Evolutionary conservation across 1,284 basidiomycete species (phyloP).

Genomic region (Pterula multifida): DNA sequence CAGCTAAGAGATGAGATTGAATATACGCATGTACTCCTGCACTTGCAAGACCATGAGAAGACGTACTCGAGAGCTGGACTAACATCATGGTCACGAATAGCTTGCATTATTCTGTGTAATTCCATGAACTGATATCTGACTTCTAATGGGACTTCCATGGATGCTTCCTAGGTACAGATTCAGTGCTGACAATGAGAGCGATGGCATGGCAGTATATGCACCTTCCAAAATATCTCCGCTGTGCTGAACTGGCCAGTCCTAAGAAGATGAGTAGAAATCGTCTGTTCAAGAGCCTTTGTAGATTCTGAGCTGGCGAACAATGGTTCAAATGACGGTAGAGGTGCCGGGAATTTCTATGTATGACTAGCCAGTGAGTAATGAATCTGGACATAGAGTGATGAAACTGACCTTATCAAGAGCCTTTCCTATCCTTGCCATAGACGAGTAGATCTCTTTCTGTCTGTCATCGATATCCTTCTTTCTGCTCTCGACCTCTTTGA

Average conservation of each 20-base stretch:
- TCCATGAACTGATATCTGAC: conserved; percentile 53
- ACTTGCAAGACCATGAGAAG: conserved; percentile 1
- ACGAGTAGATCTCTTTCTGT: conserved; percentile 78
- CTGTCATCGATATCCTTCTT: conserved; percentile 82
- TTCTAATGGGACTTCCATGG: conserved; percentile 44
- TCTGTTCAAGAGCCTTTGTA: conserved; percentile 52
- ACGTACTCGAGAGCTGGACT: conserved; percentile 63
- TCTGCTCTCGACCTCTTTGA: conserved; percentile 47
- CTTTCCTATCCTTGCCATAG: conserved; percentile 70
- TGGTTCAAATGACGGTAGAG: conserved; percentile 56
- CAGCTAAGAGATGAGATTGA: conserved; percentile 40
- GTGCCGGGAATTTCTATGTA: conserved; percentile 54
- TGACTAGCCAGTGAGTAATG: conserved; percentile 6
- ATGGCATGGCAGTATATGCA: conserved; percentile 19
- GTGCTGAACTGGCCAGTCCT: conserved; percentile 70
- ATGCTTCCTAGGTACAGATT: conserved; percentile 48
- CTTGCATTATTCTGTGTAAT: conserved; percentile 62
- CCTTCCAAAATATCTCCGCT: conserved; percentile 62
- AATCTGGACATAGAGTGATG: not conserved
- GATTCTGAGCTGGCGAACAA: conserved; percentile 56
- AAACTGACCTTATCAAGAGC: conserved; percentile 72
- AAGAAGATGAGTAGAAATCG: conserved; percentile 67
- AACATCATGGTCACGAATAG: conserved; percentile 58
- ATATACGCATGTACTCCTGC: conserved; percentile 8
- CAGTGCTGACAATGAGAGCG: conserved; percentile 1